These are phyloP conservation scores for Setaria italica DNA, from an alignment of 202 grass and related monocot species.

Conservation along the genomic window DNA sequence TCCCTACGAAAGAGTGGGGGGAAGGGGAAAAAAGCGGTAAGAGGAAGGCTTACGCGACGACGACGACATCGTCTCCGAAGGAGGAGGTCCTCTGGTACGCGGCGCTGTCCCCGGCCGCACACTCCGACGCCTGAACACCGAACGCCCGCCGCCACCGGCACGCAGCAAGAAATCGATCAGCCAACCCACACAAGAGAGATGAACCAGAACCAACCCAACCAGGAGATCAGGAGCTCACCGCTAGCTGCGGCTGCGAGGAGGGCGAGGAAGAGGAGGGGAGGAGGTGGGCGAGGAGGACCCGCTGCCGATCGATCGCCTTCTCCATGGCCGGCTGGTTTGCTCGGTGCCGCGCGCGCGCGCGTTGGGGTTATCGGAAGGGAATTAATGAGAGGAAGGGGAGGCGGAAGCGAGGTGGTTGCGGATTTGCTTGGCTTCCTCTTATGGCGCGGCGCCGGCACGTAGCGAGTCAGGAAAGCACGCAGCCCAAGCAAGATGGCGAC, in stretches of 20 bases:
- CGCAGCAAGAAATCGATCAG: background rate
- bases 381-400: background rate
- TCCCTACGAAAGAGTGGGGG: no score
- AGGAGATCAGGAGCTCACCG: slow-evolving; percentile 47
- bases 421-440: background rate
- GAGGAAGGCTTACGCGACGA: slow-evolving; percentile 75
- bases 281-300: slow-evolving; percentile 83
- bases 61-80: slow-evolving; percentile 88
- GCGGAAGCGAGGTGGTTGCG: background rate
- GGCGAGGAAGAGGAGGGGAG: slow-evolving; percentile 55
- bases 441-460: background rate
- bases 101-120: slow-evolving; percentile 93
- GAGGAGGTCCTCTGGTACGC: slow-evolving; percentile 79
- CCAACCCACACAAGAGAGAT: background rate
- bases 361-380: background rate
- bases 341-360: background rate
- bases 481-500: background rate
- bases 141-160: no score
- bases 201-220: background rate
- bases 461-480: background rate
- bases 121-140: slow-evolving; percentile 65
- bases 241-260: slow-evolving; percentile 39
- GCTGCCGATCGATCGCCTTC: slow-evolving; percentile 90
- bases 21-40: background rate
- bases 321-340: slow-evolving; percentile 57